These are phyloP conservation scores for Arbutus unedo DNA, from an alignment of 148 eudicot genomes.

Conservation along the genomic window DNA sequence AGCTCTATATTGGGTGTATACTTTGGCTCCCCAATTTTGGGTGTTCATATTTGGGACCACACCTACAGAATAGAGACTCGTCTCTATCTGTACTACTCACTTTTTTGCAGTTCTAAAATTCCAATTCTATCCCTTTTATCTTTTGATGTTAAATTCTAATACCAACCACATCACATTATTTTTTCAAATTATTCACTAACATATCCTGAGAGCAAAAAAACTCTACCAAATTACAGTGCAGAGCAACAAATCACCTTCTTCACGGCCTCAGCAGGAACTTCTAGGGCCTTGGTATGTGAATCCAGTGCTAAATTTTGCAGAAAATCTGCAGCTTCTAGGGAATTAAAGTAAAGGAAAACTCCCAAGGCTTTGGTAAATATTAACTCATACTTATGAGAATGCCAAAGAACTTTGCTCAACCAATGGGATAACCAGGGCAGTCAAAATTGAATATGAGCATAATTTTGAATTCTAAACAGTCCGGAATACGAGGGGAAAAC, in stretches of 20 bases:
- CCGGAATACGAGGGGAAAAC: neutral
- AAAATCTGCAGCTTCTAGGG: constrained; percentile 52
- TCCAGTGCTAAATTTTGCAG: constrained; percentile 57
- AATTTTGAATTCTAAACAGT: neutral
- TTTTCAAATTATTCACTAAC: neutral
- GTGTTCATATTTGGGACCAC: too few relatives aligned
- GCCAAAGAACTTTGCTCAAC: neutral
- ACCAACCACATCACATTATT: too few relatives aligned
- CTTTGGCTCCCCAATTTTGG: too few relatives aligned
- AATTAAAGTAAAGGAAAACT: constrained; percentile 22
- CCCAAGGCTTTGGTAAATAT: neutral
- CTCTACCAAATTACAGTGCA: neutral
- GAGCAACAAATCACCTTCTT: constrained; percentile 35
- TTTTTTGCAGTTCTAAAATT: too few relatives aligned
- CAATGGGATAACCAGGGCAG: neutral
- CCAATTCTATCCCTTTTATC: too few relatives aligned
- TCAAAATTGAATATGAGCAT: neutral
- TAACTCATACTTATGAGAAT: neutral
- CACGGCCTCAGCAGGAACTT: constrained; percentile 30
- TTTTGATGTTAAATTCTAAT: too few relatives aligned
- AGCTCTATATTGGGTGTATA: too few relatives aligned
- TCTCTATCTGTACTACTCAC: too few relatives aligned
- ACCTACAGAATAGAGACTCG: too few relatives aligned
- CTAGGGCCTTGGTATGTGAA: constrained; percentile 36
- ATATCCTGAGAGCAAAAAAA: neutral